phyloP scores from a whole-genome alignment of 495 filamentous ascomycete genomes.

The Hyaloscypha finlandica region DNA sequence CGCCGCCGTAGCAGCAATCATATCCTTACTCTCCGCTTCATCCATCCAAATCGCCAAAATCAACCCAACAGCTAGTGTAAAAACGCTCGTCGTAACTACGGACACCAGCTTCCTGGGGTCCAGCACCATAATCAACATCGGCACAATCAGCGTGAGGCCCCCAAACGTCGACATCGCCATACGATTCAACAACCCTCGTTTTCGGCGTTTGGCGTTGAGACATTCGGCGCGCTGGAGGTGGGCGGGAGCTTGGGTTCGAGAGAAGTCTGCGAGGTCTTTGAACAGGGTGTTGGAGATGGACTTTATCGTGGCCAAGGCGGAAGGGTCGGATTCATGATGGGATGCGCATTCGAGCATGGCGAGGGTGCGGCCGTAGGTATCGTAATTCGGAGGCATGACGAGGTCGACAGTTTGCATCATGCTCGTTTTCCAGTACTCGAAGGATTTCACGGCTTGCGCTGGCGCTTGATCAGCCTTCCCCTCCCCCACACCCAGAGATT shows the following conservation, averaged over 20 bases:
- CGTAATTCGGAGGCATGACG: conserved; percentile 6
- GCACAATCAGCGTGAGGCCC: conserved; percentile 21
- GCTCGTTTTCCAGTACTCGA: conserved; percentile 20
- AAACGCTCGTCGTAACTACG: conserved; percentile 7
- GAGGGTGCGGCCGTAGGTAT: conserved; percentile 16
- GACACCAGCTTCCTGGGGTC: conserved; percentile 14
- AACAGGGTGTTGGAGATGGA: background rate
- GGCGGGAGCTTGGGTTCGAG: background rate
- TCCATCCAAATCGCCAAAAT: conserved; percentile 16
- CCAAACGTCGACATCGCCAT: conserved; percentile 18
- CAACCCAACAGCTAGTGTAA: conserved; percentile 16
- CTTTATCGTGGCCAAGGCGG: background rate
- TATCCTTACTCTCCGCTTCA: conserved; percentile 21
- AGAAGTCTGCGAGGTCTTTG: conserved; percentile 3
- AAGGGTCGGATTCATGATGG: background rate
- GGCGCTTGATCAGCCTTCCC: background rate
- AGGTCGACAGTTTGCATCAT: conserved; percentile 14
- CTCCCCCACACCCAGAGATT: background rate
- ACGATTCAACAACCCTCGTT: conserved; percentile 4
- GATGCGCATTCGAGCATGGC: conserved; percentile 23
- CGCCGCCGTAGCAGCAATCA: conserved; percentile 22
- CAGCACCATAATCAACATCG: conserved; percentile 29
- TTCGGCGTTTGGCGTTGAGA: background rate
- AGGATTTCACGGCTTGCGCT: conserved; percentile 20
- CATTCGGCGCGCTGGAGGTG: background rate